phyloP scores from a whole-genome alignment of 352 stramenopile genomes.

The Globisporangium megalacanthum region DNA sequence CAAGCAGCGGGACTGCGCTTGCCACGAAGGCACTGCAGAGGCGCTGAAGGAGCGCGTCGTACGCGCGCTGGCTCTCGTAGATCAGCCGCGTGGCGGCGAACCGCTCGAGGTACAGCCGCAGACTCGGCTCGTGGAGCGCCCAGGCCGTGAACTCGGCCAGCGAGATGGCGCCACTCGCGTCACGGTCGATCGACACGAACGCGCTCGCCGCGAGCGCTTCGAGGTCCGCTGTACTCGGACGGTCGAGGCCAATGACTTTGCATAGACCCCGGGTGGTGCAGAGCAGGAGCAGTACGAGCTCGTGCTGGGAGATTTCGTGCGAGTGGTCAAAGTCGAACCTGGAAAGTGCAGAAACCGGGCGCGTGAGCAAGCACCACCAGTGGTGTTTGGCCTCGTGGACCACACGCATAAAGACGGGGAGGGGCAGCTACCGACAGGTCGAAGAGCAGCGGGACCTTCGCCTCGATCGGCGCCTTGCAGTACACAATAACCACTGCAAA shows the following conservation, averaged over 20 bases:
- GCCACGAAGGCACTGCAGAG: conserved; percentile 46
- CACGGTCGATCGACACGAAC: conserved; percentile 50
- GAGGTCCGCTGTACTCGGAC: conserved; percentile 41
- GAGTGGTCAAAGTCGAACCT: conserved; percentile 81
- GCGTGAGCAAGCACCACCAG: too few relatives aligned
- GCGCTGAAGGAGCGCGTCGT: conserved; percentile 53
- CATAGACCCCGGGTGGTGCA: conserved; percentile 68
- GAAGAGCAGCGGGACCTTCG: conserved; percentile 69
- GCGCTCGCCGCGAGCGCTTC: conserved; percentile 42
- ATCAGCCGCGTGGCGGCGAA: conserved; percentile 62
- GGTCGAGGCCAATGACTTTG: conserved; percentile 54
- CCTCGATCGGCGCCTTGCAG: conserved; percentile 52
- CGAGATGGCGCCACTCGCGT: conserved; percentile 54
- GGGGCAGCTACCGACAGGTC: conserved; percentile 32
- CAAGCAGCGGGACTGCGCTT: too few relatives aligned
- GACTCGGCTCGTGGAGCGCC: conserved; percentile 38
- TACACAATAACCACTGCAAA: conserved; percentile 76
- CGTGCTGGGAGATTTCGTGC: conserved; percentile 52
- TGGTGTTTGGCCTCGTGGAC: too few relatives aligned
- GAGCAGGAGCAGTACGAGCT: conserved; percentile 68
- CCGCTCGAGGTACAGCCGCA: conserved; percentile 48
- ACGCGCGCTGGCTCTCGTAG: conserved; percentile 60
- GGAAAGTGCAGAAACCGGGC: background rate
- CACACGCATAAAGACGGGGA: too few relatives aligned
- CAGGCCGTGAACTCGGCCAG: conserved; percentile 56